Base-by-base conservation (phyloP, 2,329 filamentous ascomycete species). In the Boeremia lycopersici region DNA sequence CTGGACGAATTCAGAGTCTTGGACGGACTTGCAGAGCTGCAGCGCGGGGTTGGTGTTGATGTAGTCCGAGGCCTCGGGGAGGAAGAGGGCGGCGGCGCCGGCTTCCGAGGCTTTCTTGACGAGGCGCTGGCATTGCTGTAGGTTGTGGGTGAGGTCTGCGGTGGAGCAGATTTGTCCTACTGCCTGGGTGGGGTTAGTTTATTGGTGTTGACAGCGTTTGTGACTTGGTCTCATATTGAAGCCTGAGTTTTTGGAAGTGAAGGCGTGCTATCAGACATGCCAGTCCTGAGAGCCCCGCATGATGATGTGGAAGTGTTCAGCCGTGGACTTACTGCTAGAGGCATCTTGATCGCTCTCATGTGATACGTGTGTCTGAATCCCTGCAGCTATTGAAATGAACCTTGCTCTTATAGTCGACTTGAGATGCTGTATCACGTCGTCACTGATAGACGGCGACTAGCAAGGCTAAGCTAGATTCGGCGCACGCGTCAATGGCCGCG, bases 61-160 rank as follows among this genome's bases (percentile, higher is more conserved):
- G 60, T 96, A 97, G 78, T 96, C 92, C 52, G 86, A 86, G 23
- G 93, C 93, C 82, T 97, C 93, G 11, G 93, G 93, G 48, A 97
- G 87, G 78, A 98, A 97, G 44, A 97, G 84, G 15, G 89, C 86
- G 84, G 90, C 89, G 50, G 93, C 93, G 39, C 91, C 91, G 52
- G 87, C 87, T 26, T 81, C 79, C 9, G 88, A 86, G 31, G 93
- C 92, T 72, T 89, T 89, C 53, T 81, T 81, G 50, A 95, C 82
- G 40, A 96, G 81, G 35, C 76, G 79, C 57, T 87, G 85, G 75
- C 91, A 96, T 75, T 93, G 89, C 44, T 84, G 79, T 39, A 97
- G 85, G 74, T 97, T 98, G 67, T 89, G 84, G 61, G 84, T 77
- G 80, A 95, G 86, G 60, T 85, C 89, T 57, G 87, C 82, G 54